A percentile compares a stretch with the other conserved stretches of the same genome.
phyloP scores from a whole-genome alignment of 2,329 filamentous ascomycete genomes.

The Chaetomiaceae sp. region DNA sequence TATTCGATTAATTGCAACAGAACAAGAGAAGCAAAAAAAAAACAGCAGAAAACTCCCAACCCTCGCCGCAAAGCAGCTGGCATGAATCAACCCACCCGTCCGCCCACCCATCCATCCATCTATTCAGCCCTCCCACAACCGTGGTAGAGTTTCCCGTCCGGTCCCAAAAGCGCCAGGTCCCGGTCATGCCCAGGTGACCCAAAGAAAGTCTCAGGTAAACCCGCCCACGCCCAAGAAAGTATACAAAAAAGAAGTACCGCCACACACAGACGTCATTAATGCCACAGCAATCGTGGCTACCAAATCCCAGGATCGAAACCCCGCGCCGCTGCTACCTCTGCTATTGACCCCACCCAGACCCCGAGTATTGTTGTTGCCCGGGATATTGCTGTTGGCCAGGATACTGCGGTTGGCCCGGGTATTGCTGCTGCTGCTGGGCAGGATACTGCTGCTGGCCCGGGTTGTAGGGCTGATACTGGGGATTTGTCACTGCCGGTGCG shows the following conservation, averaged over 20 bases:
- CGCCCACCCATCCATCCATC: too few relatives aligned
- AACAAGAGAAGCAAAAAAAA: too few relatives aligned
- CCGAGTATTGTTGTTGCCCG: neutral
- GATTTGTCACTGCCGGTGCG: neutral
- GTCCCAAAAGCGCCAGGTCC: too few relatives aligned
- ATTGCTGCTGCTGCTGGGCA: neutral
- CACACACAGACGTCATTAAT: neutral
- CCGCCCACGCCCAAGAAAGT: neutral
- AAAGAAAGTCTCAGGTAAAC: too few relatives aligned
- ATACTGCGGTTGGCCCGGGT: too few relatives aligned
- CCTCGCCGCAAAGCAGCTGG: too few relatives aligned
- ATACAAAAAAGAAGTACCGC: neutral
- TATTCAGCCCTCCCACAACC: too few relatives aligned
- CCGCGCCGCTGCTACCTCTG: neutral
- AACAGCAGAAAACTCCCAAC: too few relatives aligned
- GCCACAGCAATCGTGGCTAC: neutral
- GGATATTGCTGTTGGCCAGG: too few relatives aligned
- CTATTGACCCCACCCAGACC: neutral
- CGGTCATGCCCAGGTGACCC: too few relatives aligned
- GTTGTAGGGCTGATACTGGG: conserved; percentile 3
- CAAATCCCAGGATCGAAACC: neutral
- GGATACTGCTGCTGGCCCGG: neutral
- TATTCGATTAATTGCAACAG: conserved; percentile 10
- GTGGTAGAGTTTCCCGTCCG: too few relatives aligned
- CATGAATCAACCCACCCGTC: too few relatives aligned